Evolutionary conservation across 805 yeast genomes (phyloP).

Genomic region (Candida easanensis): DNA sequence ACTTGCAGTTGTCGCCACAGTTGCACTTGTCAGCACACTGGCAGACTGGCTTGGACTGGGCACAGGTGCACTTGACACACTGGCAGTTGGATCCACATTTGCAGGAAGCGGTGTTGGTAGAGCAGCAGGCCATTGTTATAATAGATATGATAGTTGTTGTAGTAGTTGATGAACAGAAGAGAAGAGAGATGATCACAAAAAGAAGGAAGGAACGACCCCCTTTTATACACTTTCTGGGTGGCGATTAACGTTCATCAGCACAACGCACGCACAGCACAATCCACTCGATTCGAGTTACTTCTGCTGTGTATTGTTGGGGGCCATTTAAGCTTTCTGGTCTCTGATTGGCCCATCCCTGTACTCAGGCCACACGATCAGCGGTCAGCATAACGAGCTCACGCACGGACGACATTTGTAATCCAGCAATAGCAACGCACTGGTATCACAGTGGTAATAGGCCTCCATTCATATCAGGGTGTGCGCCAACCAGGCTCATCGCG

Average conservation of each 20-base stretch:
- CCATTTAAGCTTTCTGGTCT: too few relatives aligned
- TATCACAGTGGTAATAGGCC: too few relatives aligned
- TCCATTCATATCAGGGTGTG: too few relatives aligned
- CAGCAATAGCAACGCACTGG: background rate
- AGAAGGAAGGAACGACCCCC: background rate
- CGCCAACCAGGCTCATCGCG: constrained; percentile 1
- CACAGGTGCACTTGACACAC: constrained; percentile 6
- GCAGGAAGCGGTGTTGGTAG: constrained; percentile 1
- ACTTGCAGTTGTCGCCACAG: constrained; percentile 6
- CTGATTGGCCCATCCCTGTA: too few relatives aligned
- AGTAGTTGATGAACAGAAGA: background rate
- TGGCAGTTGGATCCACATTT: background rate
- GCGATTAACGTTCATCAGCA: background rate
- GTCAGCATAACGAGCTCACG: background rate
- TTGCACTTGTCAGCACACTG: constrained; percentile 4
- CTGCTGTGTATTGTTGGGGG: background rate
- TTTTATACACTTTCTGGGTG: background rate
- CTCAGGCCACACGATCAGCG: too few relatives aligned
- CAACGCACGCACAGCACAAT: background rate
- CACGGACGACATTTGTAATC: background rate
- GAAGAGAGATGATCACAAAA: background rate
- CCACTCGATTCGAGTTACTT: background rate
- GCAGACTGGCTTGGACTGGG: constrained; percentile 1
- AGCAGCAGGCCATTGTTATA: constrained; percentile 6
- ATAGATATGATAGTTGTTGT: background rate